Conservation (phyloP, 164 flowering plant genomes). For the Aristolochia contorta region DNA sequence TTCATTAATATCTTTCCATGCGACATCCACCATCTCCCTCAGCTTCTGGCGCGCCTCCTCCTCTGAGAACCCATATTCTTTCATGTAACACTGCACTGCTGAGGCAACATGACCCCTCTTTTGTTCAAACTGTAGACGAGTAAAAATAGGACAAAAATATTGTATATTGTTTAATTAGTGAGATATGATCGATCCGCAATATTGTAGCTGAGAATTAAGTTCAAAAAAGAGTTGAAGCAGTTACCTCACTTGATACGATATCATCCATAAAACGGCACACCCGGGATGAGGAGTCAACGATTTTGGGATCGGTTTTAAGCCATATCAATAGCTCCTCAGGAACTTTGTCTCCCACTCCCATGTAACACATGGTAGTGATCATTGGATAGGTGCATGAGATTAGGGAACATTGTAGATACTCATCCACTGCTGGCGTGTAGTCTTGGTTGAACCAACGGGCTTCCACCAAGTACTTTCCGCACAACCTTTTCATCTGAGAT, state of each 20-base stretch:
- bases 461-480: constrained; percentile 19
- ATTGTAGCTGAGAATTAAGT: no score
- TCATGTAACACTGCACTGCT: constrained; percentile 11
- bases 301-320: constrained; percentile 9
- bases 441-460: constrained; percentile 23
- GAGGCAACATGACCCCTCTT: constrained; percentile 27
- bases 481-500: constrained; percentile 18
- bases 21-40: background rate
- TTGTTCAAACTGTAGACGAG: constrained; percentile 26
- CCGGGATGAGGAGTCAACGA: background rate
- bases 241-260: constrained; percentile 14
- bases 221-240: no score
- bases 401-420: constrained; percentile 19
- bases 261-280: constrained; percentile 16
- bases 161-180: background rate
- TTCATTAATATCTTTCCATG: constrained; percentile 17
- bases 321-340: constrained; percentile 23
- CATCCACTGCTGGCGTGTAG: constrained; percentile 12
- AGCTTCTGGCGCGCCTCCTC: constrained; percentile 10
- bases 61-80: constrained; percentile 15
- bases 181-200: background rate
- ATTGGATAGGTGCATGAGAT: constrained; percentile 1
- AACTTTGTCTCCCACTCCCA: constrained; percentile 25
- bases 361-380: constrained; percentile 7
- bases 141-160: background rate